Evolutionary conservation across 345 rosid genomes (phyloP), one percentile per base, ranked within the genome.

Genomic region (Excoecaria agallocha): DNA sequence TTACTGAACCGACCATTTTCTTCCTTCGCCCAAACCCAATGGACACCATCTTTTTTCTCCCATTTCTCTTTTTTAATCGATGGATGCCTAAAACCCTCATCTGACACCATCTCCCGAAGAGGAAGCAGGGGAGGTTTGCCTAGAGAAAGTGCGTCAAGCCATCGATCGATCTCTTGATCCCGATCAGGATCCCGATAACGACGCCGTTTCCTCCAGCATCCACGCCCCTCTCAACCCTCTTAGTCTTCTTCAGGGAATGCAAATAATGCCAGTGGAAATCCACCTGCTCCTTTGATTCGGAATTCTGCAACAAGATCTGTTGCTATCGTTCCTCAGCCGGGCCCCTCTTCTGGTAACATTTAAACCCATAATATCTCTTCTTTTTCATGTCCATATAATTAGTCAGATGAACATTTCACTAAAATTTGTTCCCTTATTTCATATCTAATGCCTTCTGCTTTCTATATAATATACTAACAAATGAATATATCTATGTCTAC

Each of bases 131-230:
- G n/a, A n/a, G n/a, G n/a, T n/a, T 58, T 89, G 97, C 73, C 85
- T 91, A 7, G 90, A 89, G 17, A 75, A 70, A 49, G 97, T 94
- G 46, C 92, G 93, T 35, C 85, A 88, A 77, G 97, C 93, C 65
- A 87, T 91, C 74, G 92, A 89, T 80, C 87, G 87, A 69, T 89
- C 97, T 66, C 97, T 91, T 46, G 66, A 91, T 71, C 97, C 97
- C 59, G 86, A 91, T 73, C 87, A 91, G 81, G 97, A 91, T 59
- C 92, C 97, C 61, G 93, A 91, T 82, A 90, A 83, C 74, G 81
- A 80, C 22, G 57, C 57, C 20, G 52, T 49, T 15, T 43, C 46
- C 46, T 6, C 61, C 10, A 22, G 2, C 77, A 12, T 71, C 50
- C 86, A 84, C 17, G 85, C 83, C 59, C 89, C 96, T 59, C 88